phyloP scores from a whole-genome alignment of 2,329 filamentous ascomycete genomes.

The Pseudogymnoascus pannorum region DNA sequence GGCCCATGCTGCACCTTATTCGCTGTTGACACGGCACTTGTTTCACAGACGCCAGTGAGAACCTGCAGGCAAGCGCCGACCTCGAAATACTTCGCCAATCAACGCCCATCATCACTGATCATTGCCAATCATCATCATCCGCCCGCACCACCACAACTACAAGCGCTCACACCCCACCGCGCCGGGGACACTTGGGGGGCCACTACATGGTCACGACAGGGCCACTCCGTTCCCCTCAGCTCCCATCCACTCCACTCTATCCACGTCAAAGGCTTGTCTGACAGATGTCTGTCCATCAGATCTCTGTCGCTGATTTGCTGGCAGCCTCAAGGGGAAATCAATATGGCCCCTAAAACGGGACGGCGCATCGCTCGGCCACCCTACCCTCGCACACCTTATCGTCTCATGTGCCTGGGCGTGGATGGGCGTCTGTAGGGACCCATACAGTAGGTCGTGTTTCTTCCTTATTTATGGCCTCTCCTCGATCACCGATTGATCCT shows the following conservation, averaged over 20 bases:
- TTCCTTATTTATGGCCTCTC: constrained; percentile 8
- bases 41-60: constrained; percentile 1
- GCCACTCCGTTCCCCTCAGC: not conserved
- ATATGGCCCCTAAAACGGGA: not conserved
- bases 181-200: not conserved
- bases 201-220: not conserved
- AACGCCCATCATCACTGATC: not conserved
- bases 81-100: constrained; percentile 1
- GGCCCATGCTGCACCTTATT: not conserved
- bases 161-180: not conserved
- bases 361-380: not conserved
- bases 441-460: constrained; percentile 6
- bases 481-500: constrained; percentile 4
- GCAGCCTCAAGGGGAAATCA: not conserved
- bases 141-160: not conserved
- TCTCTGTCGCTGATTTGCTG: not conserved
- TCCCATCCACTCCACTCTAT: not conserved
- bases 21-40: constrained; percentile 6
- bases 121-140: not conserved
- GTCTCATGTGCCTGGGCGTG: constrained; percentile 1
- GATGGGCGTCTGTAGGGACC: not conserved
- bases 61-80: constrained; percentile 1
- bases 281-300: not conserved
- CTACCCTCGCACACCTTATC: not conserved
- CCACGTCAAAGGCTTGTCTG: not conserved